These are phyloP conservation scores for Strobilomyces echinocephalus DNA, from an alignment of 768 basidiomycete genomes.

Conservation along the genomic window DNA sequence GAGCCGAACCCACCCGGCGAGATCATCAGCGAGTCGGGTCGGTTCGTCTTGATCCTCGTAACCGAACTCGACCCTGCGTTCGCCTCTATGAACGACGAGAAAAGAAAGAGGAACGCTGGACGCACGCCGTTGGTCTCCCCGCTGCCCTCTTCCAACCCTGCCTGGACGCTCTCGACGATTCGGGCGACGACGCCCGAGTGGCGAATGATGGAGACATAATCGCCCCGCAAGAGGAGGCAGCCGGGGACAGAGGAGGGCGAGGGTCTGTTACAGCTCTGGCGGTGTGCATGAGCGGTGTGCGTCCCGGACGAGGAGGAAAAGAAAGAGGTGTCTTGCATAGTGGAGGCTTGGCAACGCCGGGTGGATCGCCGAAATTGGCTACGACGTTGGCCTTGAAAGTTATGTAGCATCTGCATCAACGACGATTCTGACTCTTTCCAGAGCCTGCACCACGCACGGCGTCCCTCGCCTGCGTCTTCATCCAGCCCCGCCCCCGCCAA, in stretches of 20 bases:
- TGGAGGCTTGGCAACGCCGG: too few relatives aligned
- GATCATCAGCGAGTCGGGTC: too few relatives aligned
- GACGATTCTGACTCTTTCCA: conserved; percentile 37
- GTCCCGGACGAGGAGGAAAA: conserved; percentile 11
- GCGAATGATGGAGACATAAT: conserved; percentile 73
- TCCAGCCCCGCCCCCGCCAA: conserved; percentile 80
- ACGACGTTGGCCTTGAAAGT: too few relatives aligned
- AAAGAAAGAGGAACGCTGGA: too few relatives aligned
- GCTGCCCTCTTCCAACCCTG: too few relatives aligned
- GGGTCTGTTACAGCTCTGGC: conserved; percentile 77
- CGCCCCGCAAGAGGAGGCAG: conserved; percentile 74
- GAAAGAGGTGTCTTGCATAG: too few relatives aligned
- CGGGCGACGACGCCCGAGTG: conserved; percentile 74
- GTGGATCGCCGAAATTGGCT: not conserved
- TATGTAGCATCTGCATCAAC: not conserved
- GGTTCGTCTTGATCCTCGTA: too few relatives aligned
- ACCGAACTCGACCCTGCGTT: too few relatives aligned
- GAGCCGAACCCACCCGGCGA: too few relatives aligned
- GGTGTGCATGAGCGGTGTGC: conserved; percentile 31
- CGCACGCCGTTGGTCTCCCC: too few relatives aligned
- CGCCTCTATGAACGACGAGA: too few relatives aligned
- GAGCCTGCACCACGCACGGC: conserved; percentile 28
- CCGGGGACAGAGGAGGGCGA: conserved; percentile 78
- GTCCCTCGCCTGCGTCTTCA: conserved; percentile 52
- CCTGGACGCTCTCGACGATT: conserved; percentile 52